Conservation (phyloP, 2,329 filamentous ascomycete species). For the Neopestalotiopsis rosae region DNA sequence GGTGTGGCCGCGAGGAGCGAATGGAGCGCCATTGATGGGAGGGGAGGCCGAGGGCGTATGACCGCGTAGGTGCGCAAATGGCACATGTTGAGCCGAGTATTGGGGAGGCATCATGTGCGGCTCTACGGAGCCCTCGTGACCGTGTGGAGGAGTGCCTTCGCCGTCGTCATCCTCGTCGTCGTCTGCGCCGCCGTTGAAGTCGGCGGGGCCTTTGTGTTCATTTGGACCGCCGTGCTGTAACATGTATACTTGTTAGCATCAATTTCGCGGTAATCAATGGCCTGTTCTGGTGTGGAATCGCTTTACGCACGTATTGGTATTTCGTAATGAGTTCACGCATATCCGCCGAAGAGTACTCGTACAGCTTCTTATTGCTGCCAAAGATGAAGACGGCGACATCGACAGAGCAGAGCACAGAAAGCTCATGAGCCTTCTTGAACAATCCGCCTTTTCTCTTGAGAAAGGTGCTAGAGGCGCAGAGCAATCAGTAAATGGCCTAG, state of each 20-base stretch:
- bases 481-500: conserved; percentile 24
- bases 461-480: conserved; percentile 72
- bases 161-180: conserved; percentile 84
- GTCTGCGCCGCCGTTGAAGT: conserved; percentile 87
- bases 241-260: conserved; percentile 15
- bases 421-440: conserved; percentile 99
- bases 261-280: not conserved
- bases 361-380: conserved; percentile 97
- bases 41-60: conserved; percentile 86
- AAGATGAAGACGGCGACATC: conserved; percentile 99
- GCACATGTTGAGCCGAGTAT: conserved; percentile 68
- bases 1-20: conserved; percentile 76
- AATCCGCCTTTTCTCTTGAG: conserved; percentile 97
- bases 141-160: conserved; percentile 74
- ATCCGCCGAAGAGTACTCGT: conserved; percentile 94
- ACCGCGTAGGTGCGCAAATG: conserved; percentile 81
- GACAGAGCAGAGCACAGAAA: conserved; percentile 96
- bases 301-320: conserved; percentile 82
- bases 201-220: conserved; percentile 93
- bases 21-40: conserved; percentile 80
- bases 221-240: conserved; percentile 86
- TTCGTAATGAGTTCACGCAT: conserved; percentile 89
- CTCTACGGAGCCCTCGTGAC: conserved; percentile 58
- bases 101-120: conserved; percentile 72
- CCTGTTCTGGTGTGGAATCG: conserved; percentile 20